Base-by-base conservation (phyloP, 164 flowering plant genomes). In the Piper longum region DNA sequence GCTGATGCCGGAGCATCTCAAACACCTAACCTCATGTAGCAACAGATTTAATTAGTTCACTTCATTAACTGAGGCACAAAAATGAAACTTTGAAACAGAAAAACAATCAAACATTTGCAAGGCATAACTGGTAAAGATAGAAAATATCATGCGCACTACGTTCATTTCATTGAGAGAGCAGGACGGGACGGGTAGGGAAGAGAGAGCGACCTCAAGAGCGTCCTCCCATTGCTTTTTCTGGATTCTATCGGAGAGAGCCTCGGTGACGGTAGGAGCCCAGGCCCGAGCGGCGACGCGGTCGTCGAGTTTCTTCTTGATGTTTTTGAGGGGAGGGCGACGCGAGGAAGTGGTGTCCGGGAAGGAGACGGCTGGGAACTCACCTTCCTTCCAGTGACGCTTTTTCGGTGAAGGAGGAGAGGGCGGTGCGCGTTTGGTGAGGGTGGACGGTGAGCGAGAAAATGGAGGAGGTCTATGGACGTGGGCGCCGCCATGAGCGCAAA, bases 261-360 rank as follows among this genome's bases (percentile, higher is more conserved):
- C 96, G 11, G 97, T 83, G 41, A 90, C 93, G n/a, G 97, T 93
- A 66, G 56, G 71, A 55, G 58, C 96, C 99, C 97, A 93, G 1
- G 82, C 97, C 62, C 76, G 83, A 60, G 89, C 86, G 5, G 76
- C 76, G 42, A 67, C 62, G 75, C 71, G 88, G 40, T 77, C 70
- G 39, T 90, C 95, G 41, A 82, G 48, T 65, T 82, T 90, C 85
- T 90, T 90, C 83, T 88, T 88, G 58, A 84, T 13, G 65, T 87
- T 90, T 79, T 88, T 93, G 3, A 87, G 63, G 0, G 90, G 95
- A 4, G 82, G 59, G 45, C 64, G 80, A 2, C 42, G 54, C 13
- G 74, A 42, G 4, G 42, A 52, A 9, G 70, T 64, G 4, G 36
- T 14, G 56, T 68, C 69, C 1, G 72, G 18, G 11, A 73, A 78